phyloP scores from a whole-genome alignment of 176 grass and related monocot species.

The Tuctoria greenei region DNA sequence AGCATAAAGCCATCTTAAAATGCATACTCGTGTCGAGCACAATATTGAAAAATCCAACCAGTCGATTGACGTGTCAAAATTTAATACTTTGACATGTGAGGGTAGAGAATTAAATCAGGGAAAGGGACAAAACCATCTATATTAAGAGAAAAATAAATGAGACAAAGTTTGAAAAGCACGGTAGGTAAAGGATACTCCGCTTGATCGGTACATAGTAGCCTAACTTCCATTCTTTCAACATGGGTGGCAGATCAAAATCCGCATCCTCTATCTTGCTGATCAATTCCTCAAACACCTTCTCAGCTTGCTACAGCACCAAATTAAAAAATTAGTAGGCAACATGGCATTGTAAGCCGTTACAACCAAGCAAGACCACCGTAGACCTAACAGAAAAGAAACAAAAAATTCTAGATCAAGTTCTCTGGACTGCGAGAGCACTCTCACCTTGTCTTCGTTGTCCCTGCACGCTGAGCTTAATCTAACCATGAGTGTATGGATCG shows the following conservation, averaged over 20 bases:
- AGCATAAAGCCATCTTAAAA: constrained; percentile 18
- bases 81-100: neutral
- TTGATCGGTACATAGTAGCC: constrained; percentile 50
- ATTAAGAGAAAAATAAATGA: neutral
- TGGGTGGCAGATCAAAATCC: constrained; percentile 47
- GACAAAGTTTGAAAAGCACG: neutral
- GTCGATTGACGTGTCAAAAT: neutral
- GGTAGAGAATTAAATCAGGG: constrained; percentile 1
- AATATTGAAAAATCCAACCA: constrained; percentile 15
- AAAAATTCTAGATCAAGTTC: neutral
- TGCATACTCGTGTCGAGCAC: neutral
- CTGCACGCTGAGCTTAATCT: neutral
- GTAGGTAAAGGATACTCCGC: constrained; percentile 53
- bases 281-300: constrained; percentile 50
- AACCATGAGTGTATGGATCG: neutral
- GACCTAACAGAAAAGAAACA: neutral
- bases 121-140: neutral
- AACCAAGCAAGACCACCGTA: neutral
- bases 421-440: neutral
- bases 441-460: neutral
- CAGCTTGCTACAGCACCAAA: constrained; percentile 27
- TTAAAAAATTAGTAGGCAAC: constrained; percentile 11
- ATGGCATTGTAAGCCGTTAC: neutral
- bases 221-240: constrained; percentile 49
- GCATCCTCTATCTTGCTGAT: constrained; percentile 26